Evolutionary conservation across 805 yeast species (phyloP).

Genomic region (Wickerhamiella shivajii): DNA sequence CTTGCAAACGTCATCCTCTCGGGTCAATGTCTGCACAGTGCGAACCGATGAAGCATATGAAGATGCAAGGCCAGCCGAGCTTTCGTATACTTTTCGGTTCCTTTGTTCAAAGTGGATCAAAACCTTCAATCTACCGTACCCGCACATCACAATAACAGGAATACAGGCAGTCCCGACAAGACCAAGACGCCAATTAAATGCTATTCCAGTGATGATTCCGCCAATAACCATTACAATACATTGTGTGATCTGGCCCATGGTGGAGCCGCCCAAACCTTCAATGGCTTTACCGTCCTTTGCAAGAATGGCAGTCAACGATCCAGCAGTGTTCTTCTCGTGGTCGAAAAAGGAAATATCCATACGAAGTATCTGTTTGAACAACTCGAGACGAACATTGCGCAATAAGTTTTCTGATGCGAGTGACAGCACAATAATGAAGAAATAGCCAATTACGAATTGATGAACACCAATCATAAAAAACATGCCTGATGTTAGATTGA

Average conservation of each 20-base stretch:
- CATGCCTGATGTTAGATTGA: slow-evolving; percentile 25
- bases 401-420: slow-evolving; percentile 24
- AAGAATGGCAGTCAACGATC: slow-evolving; percentile 26
- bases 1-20: slow-evolving; percentile 27
- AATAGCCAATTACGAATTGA: slow-evolving; percentile 17
- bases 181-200: slow-evolving; percentile 28
- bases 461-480: slow-evolving; percentile 26
- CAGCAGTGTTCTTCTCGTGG: slow-evolving; percentile 25
- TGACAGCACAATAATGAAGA: slow-evolving; percentile 18
- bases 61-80: slow-evolving; percentile 30
- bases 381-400: slow-evolving; percentile 22
- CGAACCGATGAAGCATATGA: slow-evolving; percentile 28
- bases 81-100: slow-evolving; percentile 26
- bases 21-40: slow-evolving; percentile 30
- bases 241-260: slow-evolving; percentile 27
- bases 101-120: slow-evolving; percentile 24
- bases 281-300: slow-evolving; percentile 29
- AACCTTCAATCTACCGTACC: slow-evolving; percentile 26
- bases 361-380: slow-evolving; percentile 25
- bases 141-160: slow-evolving; percentile 27
- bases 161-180: slow-evolving; percentile 28
- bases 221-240: slow-evolving; percentile 27
- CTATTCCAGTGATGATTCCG: slow-evolving; percentile 28
- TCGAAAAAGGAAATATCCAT: slow-evolving; percentile 28
- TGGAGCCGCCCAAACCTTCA: slow-evolving; percentile 30